Conservation (phyloP, 192 early-diverging fungal genomes). For the Chytriomyces hyalinus region DNA sequence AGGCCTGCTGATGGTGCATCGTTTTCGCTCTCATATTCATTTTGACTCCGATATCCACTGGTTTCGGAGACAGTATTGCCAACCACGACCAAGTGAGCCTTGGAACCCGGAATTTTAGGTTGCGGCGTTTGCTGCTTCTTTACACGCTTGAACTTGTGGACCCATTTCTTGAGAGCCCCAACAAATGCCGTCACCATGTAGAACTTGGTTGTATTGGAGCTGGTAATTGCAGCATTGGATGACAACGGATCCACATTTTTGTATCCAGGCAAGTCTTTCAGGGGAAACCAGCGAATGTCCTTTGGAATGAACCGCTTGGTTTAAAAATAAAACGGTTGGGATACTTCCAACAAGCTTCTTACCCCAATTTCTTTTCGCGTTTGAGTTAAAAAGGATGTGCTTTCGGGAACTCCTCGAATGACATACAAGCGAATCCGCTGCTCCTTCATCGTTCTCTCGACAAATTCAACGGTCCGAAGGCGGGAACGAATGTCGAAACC, state of each 20-base stretch:
- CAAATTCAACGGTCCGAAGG: constrained; percentile 74
- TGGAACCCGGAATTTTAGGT: constrained; percentile 34
- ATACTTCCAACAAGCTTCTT: constrained; percentile 14
- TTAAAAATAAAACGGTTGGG: not conserved
- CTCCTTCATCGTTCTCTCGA: constrained; percentile 88
- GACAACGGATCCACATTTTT: constrained; percentile 33
- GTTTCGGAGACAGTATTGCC: constrained; percentile 1
- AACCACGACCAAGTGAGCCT: constrained; percentile 2
- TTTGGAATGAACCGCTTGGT: not conserved
- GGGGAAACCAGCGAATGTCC: constrained; percentile 57
- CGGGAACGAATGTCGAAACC: constrained; percentile 83
- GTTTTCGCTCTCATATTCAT: constrained; percentile 30
- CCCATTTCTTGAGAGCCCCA: constrained; percentile 48
- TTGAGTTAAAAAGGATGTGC: constrained; percentile 77
- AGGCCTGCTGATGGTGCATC: not conserved
- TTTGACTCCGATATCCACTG: constrained; percentile 20
- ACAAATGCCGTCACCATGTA: constrained; percentile 60
- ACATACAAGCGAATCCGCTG: constrained; percentile 93
- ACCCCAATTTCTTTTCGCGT: constrained; percentile 96
- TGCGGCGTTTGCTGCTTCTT: constrained; percentile 40
- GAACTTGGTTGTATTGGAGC: constrained; percentile 41
- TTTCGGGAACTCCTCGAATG: constrained; percentile 82
- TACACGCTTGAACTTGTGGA: constrained; percentile 42
- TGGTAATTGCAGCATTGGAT: not conserved
- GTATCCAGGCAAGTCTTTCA: constrained; percentile 52